Evolutionary conservation across 441 rosid genomes (phyloP), one percentile per base, ranked within the genome.

Genomic region (Biscutella auriculata): DNA sequence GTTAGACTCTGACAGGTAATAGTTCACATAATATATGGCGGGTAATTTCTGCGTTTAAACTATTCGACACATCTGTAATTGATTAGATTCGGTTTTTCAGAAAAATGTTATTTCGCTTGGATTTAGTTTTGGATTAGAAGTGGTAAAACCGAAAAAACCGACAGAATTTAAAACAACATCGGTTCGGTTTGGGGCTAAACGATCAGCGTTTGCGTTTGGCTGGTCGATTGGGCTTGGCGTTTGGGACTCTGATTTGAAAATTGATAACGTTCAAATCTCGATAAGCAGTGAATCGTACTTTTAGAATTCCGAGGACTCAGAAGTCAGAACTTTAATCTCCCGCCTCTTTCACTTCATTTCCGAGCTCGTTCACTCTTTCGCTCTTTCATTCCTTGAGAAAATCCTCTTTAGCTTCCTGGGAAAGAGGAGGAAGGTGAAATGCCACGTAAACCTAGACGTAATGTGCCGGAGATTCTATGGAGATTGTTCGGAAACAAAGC

Each of bases 381-480:
- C 19, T 40, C 66, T 21, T 15, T 8, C 14, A 27, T n/a, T 46
- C 28, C 30, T 2, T 6, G 27, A 27, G 9, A 40, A 16, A 30
- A 19, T 30, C 32, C 28, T 17, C 45, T 33, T 8, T 35, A 28
- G 7, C n/a, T n/a, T n/a, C n/a, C n/a, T n/a, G 8, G 21, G 17
- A 27, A 29, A 21, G 5, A 8, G 52, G 28, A 23, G 46, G 41
- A 50, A 61, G 45, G 23, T 9, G 52, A 44, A 76, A 86, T 82
- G 92, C 37, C 68, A 59, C 80, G 72, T 71, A 79, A 70, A 63
- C 57, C 62, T 28, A 58, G 48, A 9, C 69, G 64, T 53, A 67
- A 35, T 14, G 82, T 77, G n/a, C 96, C 97, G n/a, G 73, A 66
- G 65, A 72, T 82, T 39, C 72, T 87, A 10, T 70, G 95, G 92